A percentile compares a stretch with the other conserved stretches of the same genome.
Conservation (phyloP, 139 green algal genomes). For the Coccomyxa sp. region DNA sequence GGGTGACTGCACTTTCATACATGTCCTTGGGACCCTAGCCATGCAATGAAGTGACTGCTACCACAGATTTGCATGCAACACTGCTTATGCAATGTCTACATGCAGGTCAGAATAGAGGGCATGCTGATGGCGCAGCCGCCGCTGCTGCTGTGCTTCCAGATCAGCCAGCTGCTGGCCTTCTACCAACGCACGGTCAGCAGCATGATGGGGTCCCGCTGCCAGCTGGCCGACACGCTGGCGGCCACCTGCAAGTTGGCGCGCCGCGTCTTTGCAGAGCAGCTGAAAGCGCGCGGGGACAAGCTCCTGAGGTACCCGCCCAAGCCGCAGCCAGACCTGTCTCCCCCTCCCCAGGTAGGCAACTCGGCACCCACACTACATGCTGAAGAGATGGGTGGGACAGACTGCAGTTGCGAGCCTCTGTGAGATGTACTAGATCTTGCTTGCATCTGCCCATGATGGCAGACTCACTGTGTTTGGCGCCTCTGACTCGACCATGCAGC, state of each 20-base stretch:
- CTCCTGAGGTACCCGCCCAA: slow-evolving; percentile 59
- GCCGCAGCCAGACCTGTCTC: slow-evolving; percentile 58
- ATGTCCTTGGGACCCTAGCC: not conserved
- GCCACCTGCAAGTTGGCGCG: slow-evolving; percentile 32
- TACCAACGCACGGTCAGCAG: slow-evolving; percentile 56
- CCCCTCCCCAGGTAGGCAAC: slow-evolving; percentile 53
- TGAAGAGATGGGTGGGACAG: too few relatives aligned
- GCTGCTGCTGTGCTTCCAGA: slow-evolving; percentile 73
- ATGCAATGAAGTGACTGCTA: too few relatives aligned
- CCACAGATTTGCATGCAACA: too few relatives aligned
- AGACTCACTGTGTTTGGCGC: too few relatives aligned
- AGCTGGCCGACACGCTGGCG: slow-evolving; percentile 32
- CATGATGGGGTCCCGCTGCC: slow-evolving; percentile 27
- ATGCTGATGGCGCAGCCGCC: slow-evolving; percentile 71
- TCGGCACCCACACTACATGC: too few relatives aligned
- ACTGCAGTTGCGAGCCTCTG: too few relatives aligned
- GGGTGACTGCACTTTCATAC: not conserved
- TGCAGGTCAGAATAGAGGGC: slow-evolving; percentile 73
- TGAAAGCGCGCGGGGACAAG: slow-evolving; percentile 58
- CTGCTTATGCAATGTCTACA: too few relatives aligned
- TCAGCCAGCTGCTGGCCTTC: slow-evolving; percentile 80
- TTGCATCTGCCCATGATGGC: too few relatives aligned
- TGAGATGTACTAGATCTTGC: too few relatives aligned
- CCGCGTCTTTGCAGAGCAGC: slow-evolving; percentile 66
- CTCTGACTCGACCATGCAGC: too few relatives aligned